Evolutionary conservation across 2,329 filamentous ascomycete species (phyloP).

Genomic region (Epichloe festucae): DNA sequence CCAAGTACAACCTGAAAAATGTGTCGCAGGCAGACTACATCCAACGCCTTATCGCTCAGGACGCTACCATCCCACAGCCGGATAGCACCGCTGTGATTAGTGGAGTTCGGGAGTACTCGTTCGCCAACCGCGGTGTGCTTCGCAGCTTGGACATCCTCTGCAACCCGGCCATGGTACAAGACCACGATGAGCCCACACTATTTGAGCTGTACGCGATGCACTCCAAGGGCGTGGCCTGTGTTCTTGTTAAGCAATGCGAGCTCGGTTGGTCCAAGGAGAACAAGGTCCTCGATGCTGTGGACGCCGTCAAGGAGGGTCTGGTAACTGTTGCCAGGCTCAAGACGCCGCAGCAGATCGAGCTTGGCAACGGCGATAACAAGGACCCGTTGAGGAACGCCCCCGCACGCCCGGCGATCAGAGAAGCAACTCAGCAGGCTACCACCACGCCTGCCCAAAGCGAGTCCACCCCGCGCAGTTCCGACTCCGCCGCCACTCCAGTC

Average conservation of each 20-base stretch:
- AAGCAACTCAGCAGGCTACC: slow-evolving; percentile 15
- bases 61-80: slow-evolving; percentile 63
- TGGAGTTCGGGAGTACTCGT: slow-evolving; percentile 89
- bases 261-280: slow-evolving; percentile 86
- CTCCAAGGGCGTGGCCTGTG: slow-evolving; percentile 86
- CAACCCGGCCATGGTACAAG: slow-evolving; percentile 49
- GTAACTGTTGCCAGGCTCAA: slow-evolving; percentile 64
- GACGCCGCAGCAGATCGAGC: slow-evolving; percentile 31
- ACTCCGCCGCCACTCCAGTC: slow-evolving; percentile 15
- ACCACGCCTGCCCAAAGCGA: slow-evolving; percentile 14
- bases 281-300: slow-evolving; percentile 67
- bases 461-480: slow-evolving; percentile 19
- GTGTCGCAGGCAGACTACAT: slow-evolving; percentile 85
- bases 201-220: slow-evolving; percentile 98
- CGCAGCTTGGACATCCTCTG: slow-evolving; percentile 83
- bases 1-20: slow-evolving; percentile 72
- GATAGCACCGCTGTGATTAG: slow-evolving; percentile 96
- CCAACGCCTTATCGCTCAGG: slow-evolving; percentile 59
- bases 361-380: slow-evolving; percentile 21
- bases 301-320: slow-evolving; percentile 60
- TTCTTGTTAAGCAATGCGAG: slow-evolving; percentile 77
- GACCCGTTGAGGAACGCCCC: slow-evolving; percentile 22
- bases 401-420: slow-evolving; percentile 18
- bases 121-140: slow-evolving; percentile 72
- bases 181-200: slow-evolving; percentile 56